These are phyloP conservation scores for Mortierella sp. DNA, from an alignment of 371 early-diverging fungal genomes.

Conservation along the genomic window DNA sequence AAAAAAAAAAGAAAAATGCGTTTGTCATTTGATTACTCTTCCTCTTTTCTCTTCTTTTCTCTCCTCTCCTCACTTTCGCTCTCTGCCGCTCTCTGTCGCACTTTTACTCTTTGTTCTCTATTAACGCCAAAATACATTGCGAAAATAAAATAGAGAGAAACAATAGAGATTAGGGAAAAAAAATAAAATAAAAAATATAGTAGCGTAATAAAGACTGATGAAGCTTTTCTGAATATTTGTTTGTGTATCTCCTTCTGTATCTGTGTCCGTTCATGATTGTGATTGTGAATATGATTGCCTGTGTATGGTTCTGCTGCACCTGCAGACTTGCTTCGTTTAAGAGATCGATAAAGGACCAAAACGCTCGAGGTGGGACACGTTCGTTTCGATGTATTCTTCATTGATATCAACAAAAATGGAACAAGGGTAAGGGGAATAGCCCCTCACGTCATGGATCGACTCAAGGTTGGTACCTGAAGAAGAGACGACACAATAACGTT, in stretches of 20 bases:
- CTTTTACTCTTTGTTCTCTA: no score
- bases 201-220: background rate
- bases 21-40: background rate
- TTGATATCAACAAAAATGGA: conserved; percentile 6
- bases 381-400: conserved; percentile 10
- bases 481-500: background rate
- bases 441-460: background rate
- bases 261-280: background rate
- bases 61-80: background rate
- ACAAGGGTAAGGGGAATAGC: background rate
- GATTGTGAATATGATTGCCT: background rate
- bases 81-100: no score
- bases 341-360: conserved; percentile 3
- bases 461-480: conserved; percentile 20
- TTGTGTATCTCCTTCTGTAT: background rate
- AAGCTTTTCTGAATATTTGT: background rate
- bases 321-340: background rate
- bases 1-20: no score
- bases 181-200: background rate
- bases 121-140: no score
- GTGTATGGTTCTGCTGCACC: background rate
- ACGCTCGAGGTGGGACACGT: background rate
- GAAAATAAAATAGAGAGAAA: background rate
- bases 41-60: background rate
- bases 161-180: conserved; percentile 3